Conservation (phyloP, 192 early-diverging fungal species). For the Podila epicladia region DNA sequence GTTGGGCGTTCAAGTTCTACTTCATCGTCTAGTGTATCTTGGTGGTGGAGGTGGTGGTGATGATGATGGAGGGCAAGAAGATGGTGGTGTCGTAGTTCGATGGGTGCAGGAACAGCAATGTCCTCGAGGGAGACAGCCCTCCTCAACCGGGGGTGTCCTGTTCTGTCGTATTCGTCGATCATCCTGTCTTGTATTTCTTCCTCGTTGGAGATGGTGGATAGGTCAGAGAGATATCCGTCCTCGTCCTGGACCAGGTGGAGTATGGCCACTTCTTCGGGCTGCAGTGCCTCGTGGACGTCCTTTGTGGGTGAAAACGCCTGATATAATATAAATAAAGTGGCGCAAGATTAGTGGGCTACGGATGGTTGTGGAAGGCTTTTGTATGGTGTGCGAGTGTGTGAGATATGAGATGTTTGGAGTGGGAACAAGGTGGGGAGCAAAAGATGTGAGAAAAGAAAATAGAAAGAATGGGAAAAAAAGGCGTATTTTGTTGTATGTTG, state of each 20-base stretch:
- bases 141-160: conserved; percentile 5
- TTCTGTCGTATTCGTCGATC: background rate
- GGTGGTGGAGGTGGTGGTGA: background rate
- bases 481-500: no score
- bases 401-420: background rate
- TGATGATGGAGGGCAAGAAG: background rate
- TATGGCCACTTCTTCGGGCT: conserved; percentile 12
- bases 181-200: background rate
- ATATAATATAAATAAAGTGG: background rate
- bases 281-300: conserved; percentile 5
- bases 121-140: conserved; percentile 37
- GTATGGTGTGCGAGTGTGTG: background rate
- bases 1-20: background rate
- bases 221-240: conserved; percentile 39
- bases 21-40: background rate
- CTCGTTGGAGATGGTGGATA: conserved; percentile 32
- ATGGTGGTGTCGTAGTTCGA: conserved; percentile 1
- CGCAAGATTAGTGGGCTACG: no score
- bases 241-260: conserved; percentile 13
- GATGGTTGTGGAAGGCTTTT: no score
- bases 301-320: background rate
- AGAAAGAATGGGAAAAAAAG: no score
- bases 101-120: background rate
- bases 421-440: background rate
- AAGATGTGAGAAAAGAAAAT: background rate